phyloP scores from a whole-genome alignment of 1,284 basidiomycete genomes.

The Vanrija pseudolonga region DNA sequence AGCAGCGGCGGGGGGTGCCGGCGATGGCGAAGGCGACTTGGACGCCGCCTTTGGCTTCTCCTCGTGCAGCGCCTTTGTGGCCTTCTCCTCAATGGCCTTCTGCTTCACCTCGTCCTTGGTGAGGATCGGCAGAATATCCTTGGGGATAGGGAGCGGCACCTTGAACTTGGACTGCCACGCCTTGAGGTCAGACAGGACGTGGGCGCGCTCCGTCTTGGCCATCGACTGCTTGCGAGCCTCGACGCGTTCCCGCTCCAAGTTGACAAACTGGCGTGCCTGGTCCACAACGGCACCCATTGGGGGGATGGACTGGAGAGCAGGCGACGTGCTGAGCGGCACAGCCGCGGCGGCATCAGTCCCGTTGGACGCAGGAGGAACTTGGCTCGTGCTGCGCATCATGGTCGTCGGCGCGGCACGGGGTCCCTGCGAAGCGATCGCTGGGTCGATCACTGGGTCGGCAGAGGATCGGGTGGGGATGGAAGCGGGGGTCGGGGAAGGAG shows the following conservation, averaged over 20 bases:
- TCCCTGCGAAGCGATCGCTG: conserved; percentile 18
- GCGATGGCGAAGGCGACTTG: conserved; percentile 18
- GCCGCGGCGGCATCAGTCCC: conserved; percentile 12
- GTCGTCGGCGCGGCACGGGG: conserved; percentile 5
- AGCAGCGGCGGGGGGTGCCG: conserved; percentile 10
- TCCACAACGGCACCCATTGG: conserved; percentile 35
- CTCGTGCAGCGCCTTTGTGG: conserved; percentile 57
- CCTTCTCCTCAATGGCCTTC: conserved; percentile 72
- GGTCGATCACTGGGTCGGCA: conserved; percentile 20
- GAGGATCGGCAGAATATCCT: conserved; percentile 86
- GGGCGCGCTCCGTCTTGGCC: conserved; percentile 69
- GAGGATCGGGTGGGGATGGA: conserved; percentile 12
- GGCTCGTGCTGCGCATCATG: conserved; percentile 18
- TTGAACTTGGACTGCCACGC: conserved; percentile 93
- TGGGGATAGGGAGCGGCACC: conserved; percentile 89
- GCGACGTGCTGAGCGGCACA: background rate
- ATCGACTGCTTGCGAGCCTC: conserved; percentile 86
- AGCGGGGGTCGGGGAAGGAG: conserved; percentile 1
- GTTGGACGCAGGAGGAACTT: conserved; percentile 15
- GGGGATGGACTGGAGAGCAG: conserved; percentile 1
- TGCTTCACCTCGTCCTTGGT: conserved; percentile 87
- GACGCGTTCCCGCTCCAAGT: conserved; percentile 78
- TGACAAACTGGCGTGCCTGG: conserved; percentile 80
- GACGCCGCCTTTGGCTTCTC: conserved; percentile 51
- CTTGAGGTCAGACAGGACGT: conserved; percentile 72